phyloP scores from a whole-genome alignment of 2,329 filamentous ascomycete genomes.

The Xylaria sp. region DNA sequence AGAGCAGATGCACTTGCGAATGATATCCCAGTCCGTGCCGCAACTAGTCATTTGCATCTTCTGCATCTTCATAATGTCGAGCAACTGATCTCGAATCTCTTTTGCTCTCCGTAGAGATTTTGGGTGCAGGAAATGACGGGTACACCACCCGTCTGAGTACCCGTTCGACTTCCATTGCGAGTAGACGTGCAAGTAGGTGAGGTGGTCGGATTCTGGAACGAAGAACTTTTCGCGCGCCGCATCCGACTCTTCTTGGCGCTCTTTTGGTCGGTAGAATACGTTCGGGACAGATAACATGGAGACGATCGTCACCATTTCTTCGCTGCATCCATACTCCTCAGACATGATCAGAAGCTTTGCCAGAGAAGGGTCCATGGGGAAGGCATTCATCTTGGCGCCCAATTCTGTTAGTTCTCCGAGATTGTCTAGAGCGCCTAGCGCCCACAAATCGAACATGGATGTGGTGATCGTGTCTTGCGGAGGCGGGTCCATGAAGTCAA shows the following conservation, averaged over 20 bases:
- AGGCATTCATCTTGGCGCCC: constrained; percentile 93
- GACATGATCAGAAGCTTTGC: constrained; percentile 95
- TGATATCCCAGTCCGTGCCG: constrained; percentile 96
- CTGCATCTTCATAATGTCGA: constrained; percentile 93
- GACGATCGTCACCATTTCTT: constrained; percentile 98
- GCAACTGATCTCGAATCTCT: constrained; percentile 92
- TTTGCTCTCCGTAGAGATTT: constrained; percentile 91
- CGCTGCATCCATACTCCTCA: constrained; percentile 88
- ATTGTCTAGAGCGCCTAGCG: constrained; percentile 91
- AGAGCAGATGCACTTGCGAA: constrained; percentile 95
- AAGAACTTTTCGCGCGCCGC: constrained; percentile 97
- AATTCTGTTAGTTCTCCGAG: constrained; percentile 89
- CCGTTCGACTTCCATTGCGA: constrained; percentile 94
- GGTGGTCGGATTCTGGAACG: constrained; percentile 95
- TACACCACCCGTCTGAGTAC: constrained; percentile 90
- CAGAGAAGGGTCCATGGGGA: constrained; percentile 96
- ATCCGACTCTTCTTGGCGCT: constrained; percentile 95
- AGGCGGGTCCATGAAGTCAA: constrained; percentile 99
- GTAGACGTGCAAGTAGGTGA: constrained; percentile 96
- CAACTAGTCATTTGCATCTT: constrained; percentile 89
- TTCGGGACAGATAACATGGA: constrained; percentile 97
- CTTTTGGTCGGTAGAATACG: constrained; percentile 96
- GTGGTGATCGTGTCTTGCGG: constrained; percentile 98
- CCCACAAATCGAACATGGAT: constrained; percentile 97
- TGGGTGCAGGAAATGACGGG: constrained; percentile 92